Percentiles rank a stretch among this genome's conserved stretches.
phyloP scores from a whole-genome alignment of 169 alveolate genomes.

The Cryptosporidium xiaoi region DNA sequence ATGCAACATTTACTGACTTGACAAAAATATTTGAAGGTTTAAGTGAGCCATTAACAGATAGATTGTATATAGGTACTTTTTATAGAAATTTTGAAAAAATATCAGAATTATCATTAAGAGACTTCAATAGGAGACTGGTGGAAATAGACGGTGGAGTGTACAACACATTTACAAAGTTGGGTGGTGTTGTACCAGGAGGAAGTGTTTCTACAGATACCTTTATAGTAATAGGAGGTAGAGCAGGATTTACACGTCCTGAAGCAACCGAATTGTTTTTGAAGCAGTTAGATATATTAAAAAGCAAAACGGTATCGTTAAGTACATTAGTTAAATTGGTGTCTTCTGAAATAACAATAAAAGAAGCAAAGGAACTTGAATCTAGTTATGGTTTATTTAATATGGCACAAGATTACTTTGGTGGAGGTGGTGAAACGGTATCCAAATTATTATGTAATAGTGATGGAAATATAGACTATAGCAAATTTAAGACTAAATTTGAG shows the following conservation, averaged over 20 bases:
- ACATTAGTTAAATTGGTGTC: conserved; percentile 51
- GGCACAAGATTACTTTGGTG: conserved; percentile 68
- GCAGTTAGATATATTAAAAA: conserved; percentile 41
- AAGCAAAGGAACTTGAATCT: conserved; percentile 43
- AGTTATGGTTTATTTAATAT: conserved; percentile 47
- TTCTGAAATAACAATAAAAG: conserved; percentile 40
- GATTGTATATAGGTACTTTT: conserved; percentile 53
- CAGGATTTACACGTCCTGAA: conserved; percentile 65
- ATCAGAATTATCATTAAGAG: conserved; percentile 29
- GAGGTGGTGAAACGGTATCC: conserved; percentile 49
- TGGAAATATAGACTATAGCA: not conserved
- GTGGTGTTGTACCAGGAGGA: conserved; percentile 61
- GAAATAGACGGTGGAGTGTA: conserved; percentile 56
- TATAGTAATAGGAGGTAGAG: conserved; percentile 63
- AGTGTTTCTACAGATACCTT: conserved; percentile 52
- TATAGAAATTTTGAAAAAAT: conserved; percentile 59
- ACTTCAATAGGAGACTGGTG: conserved; percentile 34
- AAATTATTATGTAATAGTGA: conserved; percentile 2
- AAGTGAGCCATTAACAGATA: conserved; percentile 17
- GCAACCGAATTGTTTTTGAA: conserved; percentile 38
- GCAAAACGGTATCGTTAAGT: conserved; percentile 34
- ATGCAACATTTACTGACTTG: conserved; percentile 49
- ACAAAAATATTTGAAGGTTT: conserved; percentile 25
- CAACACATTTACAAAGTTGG: conserved; percentile 36
- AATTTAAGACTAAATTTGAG: conserved; percentile 30